These are phyloP conservation scores for Xerocomellus chrysenteron DNA, from an alignment of 768 basidiomycete genomes.

Conservation along the genomic window DNA sequence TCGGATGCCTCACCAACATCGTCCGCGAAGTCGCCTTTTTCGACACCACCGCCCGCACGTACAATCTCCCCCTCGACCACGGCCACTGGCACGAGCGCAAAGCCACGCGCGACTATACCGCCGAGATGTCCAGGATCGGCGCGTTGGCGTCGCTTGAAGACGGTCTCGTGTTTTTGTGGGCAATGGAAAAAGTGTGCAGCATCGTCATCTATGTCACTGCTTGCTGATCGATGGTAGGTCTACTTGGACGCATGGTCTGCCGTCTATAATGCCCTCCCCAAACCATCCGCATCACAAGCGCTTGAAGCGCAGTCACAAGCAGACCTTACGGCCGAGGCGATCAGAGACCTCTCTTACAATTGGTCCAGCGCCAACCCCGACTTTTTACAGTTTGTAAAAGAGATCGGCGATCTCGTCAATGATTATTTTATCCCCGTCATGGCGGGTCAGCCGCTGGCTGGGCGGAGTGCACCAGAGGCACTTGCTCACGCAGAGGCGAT, in stretches of 20 bases:
- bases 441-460: constrained; percentile 23
- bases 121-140: constrained; percentile 62
- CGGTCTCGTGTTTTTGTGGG: constrained; percentile 72
- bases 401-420: constrained; percentile 49
- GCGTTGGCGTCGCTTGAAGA: constrained; percentile 51
- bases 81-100: constrained; percentile 49
- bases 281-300: not conserved
- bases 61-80: constrained; percentile 42
- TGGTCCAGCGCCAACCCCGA: constrained; percentile 53
- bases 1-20: constrained; percentile 56
- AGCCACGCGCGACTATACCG: constrained; percentile 67
- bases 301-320: not conserved
- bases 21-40: constrained; percentile 63
- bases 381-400: constrained; percentile 53
- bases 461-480: constrained; percentile 7
- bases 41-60: constrained; percentile 44
- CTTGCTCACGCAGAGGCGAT: constrained; percentile 44
- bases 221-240: constrained; percentile 39
- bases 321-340: constrained; percentile 27
- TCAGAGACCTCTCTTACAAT: constrained; percentile 54
- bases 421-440: constrained; percentile 36
- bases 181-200: constrained; percentile 65
- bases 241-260: constrained; percentile 69
- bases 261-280: constrained; percentile 32
- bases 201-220: no score